Evolutionary conservation across 345 rosid species (phyloP).

Genomic region (Acer yangbiense): DNA sequence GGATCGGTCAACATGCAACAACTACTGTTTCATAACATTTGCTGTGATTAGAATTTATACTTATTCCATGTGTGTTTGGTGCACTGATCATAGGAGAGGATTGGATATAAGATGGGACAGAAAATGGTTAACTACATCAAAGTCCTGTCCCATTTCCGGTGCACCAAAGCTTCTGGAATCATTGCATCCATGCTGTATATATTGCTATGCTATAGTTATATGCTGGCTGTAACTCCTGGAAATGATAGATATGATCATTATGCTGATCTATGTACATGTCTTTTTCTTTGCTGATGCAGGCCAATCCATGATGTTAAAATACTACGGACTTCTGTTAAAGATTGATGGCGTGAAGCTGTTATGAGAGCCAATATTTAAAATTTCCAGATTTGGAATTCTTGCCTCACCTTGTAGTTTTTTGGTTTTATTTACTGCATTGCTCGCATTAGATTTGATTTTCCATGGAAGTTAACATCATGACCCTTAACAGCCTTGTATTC

Average conservation of each 20-base stretch:
- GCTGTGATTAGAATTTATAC: not conserved
- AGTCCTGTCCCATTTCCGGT: too few relatives aligned
- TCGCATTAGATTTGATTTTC: not conserved
- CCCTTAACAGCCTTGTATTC: not conserved
- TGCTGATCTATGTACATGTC: not conserved
- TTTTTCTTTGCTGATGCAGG: slow-evolving; percentile 36
- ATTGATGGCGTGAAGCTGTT: slow-evolving; percentile 28
- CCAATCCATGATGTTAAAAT: slow-evolving; percentile 98
- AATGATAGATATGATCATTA: too few relatives aligned
- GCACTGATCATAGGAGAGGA: too few relatives aligned
- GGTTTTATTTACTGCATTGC: not conserved
- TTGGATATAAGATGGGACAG: too few relatives aligned
- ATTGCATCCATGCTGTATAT: not conserved
- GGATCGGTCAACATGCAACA: not conserved
- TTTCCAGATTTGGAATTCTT: not conserved
- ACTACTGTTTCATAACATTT: not conserved
- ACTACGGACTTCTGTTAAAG: slow-evolving; percentile 73
- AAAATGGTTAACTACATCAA: too few relatives aligned
- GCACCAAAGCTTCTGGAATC: not conserved
- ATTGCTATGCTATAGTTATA: not conserved
- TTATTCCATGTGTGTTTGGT: too few relatives aligned
- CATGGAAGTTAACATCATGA: not conserved
- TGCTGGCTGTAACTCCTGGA: too few relatives aligned
- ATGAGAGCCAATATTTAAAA: not conserved
- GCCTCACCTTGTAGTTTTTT: not conserved